Conservation (phyloP, 345 rosid species). For the Arabidopsis arenosa region DNA sequence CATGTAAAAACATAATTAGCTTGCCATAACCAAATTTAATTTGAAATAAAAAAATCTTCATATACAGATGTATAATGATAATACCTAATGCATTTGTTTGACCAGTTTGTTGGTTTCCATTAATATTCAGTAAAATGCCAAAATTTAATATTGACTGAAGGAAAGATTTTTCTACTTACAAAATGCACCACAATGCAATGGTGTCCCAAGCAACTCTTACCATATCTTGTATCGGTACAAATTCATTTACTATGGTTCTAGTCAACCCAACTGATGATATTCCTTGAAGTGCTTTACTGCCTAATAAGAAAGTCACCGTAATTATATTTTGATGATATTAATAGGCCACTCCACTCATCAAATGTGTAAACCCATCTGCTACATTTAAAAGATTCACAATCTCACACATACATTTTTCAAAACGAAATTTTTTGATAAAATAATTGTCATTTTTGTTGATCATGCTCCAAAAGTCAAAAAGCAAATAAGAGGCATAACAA, state of each 20-base stretch:
- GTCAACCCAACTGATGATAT: too few relatives aligned
- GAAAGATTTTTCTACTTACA: not conserved
- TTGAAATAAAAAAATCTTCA: not conserved
- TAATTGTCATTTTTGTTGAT: slow-evolving; percentile 14
- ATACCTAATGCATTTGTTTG: slow-evolving; percentile 16
- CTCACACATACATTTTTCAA: slow-evolving; percentile 16
- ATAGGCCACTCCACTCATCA: too few relatives aligned
- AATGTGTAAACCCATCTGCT: not conserved
- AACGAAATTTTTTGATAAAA: too few relatives aligned
- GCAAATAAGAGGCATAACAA: slow-evolving; percentile 22
- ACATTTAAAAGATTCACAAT: slow-evolving; percentile 32
- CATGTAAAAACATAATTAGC: slow-evolving; percentile 9
- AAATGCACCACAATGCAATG: not conserved
- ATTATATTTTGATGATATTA: too few relatives aligned
- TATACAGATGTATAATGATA: not conserved
- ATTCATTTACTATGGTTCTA: too few relatives aligned
- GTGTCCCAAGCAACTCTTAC: not conserved
- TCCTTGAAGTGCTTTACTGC: too few relatives aligned
- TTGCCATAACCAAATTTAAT: slow-evolving; percentile 6
- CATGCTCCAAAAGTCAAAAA: slow-evolving; percentile 8
- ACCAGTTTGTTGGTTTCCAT: slow-evolving; percentile 30
- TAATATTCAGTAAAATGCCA: not conserved
- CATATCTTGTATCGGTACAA: not conserved
- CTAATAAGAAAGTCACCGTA: too few relatives aligned
- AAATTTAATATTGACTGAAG: not conserved